Evolutionary conservation across 1,139 yeast genomes (phyloP), one percentile per base, ranked within the genome.

Genomic region (Blastobotrys malaysiensis): DNA sequence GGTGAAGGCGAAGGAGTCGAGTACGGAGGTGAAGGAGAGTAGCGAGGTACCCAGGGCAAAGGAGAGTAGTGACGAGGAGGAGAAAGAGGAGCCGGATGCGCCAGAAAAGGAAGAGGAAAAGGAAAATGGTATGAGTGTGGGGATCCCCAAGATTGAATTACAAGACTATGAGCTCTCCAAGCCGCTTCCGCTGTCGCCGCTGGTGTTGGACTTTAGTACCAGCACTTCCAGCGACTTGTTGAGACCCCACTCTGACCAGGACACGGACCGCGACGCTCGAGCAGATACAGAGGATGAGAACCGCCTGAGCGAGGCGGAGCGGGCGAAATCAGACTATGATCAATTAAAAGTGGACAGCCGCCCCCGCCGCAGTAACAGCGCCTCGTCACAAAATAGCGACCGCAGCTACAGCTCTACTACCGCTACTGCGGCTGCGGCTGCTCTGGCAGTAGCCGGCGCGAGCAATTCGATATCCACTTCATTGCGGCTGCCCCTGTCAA

Each of bases 401-500:
- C 5, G 9, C 7, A 9, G 26, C 5, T 7, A 31, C 2, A 31
- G 16, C 16, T 31, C 11, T 31, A 13, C 36, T 11, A 11, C 13
- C 13, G 36, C 13, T 31, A 13, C 39, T 13, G 39, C 39, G 11
- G 31, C n/a, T n/a, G n/a, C n/a, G n/a, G n/a, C n/a, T 9, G 26
- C 26, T 5, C 26, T n/a, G 7, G 5, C 39, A 31, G 3, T n/a
- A 5, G 6, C 39, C 4, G 39, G 39, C 16, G 3, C 39, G 5
- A n/a, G 16, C 7, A 31, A 31, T 11, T 31, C 39, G 39, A 31
- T 31, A 31, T 43, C 54, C 2, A 47, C 56, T 7, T 20, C 58
- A 5, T 52, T 57, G 24, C 56, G 53, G 27, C 48, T 55, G 6
- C 59, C 63, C 2, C 50, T 60, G 16, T 52, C 55, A n/a, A 52